Evolutionary conservation across 805 yeast genomes (phyloP), one percentile per base, ranked within the genome.

Genomic region (Barnettozyma botsteinii): DNA sequence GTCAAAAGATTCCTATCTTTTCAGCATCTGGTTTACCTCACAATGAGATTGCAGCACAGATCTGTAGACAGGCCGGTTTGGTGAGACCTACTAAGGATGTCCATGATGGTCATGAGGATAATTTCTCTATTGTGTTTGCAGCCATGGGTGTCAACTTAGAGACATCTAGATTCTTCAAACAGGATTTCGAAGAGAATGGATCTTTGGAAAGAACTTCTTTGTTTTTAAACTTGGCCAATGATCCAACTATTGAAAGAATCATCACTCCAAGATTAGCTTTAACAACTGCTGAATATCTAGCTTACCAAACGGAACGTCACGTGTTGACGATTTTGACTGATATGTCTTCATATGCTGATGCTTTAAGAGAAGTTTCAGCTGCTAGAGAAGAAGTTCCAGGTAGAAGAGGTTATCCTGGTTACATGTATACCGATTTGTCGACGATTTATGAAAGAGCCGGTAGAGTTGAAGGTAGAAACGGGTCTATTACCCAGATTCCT

Each of bases 401-500:
- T 76, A 88, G 99, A 79, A 88, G 99, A 81, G 99, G 99, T 75
- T 93, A 93, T 69, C 99, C 99, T 50, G 99, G 99, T 85, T 93
- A 93, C 68, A 93, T 93, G 99, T 93, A 93, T 72, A 93, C 99
- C 35, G 99, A 93, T 82, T 86, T 93, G 74, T 86, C 98, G 37
- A 93, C 98, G 38, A 88, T 93, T 60, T 93, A 93, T 67, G 99
- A 93, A 73, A 86, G 99, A 75, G 99, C 99, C 33, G 99, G 99
- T 65, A 85, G 99, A 75, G 98, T 93, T 48, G 98, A 93, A 71
- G 99, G 99, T 52, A 84, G 98, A 72, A 93, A 93, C 61, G 99
- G 99, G 64, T 93, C 98, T 35, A 93, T 93, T 62, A 93, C 99
- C 34, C 99, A 93, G 73, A 85, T 93, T 64, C 99, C 99, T 46